Evolutionary conservation across 2,329 filamentous ascomycete species (phyloP).

Genomic region (Gyromitra esculenta): DNA sequence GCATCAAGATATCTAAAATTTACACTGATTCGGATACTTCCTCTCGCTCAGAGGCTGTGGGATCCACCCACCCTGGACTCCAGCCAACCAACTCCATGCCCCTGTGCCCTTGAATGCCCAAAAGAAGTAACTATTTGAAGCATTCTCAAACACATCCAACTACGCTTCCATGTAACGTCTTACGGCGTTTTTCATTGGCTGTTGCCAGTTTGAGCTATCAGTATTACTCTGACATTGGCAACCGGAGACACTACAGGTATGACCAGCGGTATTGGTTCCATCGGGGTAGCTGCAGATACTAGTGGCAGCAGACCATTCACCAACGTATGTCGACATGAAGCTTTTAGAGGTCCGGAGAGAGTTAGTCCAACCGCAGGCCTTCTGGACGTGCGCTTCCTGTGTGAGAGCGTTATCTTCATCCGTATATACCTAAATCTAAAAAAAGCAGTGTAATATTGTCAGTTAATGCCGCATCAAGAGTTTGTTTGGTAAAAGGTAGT

Average conservation of each 20-base stretch:
- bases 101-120: conserved; percentile 37
- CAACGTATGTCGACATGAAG: conserved; percentile 66
- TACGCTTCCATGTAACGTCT: conserved; percentile 65
- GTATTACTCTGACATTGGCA: conserved; percentile 50
- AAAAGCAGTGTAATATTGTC: conserved; percentile 40
- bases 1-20: conserved; percentile 17
- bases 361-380: conserved; percentile 60
- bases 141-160: conserved; percentile 64
- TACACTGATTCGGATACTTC: conserved; percentile 26
- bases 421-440: too few species aligned
- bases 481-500: conserved; percentile 57
- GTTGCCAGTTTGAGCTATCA: conserved; percentile 25
- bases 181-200: conserved; percentile 44
- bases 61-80: conserved; percentile 27
- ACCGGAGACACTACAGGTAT: conserved; percentile 62
- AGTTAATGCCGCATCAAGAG: background rate
- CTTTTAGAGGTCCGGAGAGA: conserved; percentile 69
- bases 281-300: conserved; percentile 68
- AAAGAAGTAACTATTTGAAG: conserved; percentile 63
- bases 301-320: conserved; percentile 75
- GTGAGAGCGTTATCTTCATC: too few species aligned
- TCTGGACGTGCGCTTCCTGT: too few species aligned
- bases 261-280: conserved; percentile 65
- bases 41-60: conserved; percentile 25
- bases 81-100: conserved; percentile 36